These are phyloP conservation scores for Clarireedia sp. DNA, from an alignment of 2,329 filamentous ascomycete genomes.

Conservation along the genomic window DNA sequence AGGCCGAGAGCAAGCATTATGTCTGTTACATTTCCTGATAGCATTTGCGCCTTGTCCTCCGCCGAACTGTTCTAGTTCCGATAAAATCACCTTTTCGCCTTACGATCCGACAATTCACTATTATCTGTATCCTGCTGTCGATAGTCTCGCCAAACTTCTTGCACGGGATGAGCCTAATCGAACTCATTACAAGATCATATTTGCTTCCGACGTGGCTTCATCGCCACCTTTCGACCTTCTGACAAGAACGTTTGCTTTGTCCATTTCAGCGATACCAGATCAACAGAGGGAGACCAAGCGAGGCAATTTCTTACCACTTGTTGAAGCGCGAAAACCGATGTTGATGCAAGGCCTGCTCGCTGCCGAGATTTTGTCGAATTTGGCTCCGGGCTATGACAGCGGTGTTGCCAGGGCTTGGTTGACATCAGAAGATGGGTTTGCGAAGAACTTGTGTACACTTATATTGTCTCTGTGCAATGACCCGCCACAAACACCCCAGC, in stretches of 20 bases:
- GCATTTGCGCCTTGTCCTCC: slow-evolving; percentile 78
- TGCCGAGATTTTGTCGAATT: slow-evolving; percentile 75
- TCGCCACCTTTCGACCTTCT: slow-evolving; percentile 68
- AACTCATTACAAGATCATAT: slow-evolving; percentile 73
- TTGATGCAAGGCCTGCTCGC: slow-evolving; percentile 88
- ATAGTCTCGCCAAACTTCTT: slow-evolving; percentile 83
- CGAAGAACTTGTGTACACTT: slow-evolving; percentile 68
- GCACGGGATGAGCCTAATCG: slow-evolving; percentile 91
- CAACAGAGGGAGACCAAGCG: slow-evolving; percentile 51
- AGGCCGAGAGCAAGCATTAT: slow-evolving; percentile 77
- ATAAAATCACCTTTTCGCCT: slow-evolving; percentile 63
- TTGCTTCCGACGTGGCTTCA: slow-evolving; percentile 60
- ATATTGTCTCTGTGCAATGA: slow-evolving; percentile 58
- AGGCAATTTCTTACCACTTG: slow-evolving; percentile 53
- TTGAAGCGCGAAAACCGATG: slow-evolving; percentile 79
- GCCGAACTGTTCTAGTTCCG: slow-evolving; percentile 47
- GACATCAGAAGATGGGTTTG: slow-evolving; percentile 74
- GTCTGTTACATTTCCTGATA: slow-evolving; percentile 79
- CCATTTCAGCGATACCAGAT: slow-evolving; percentile 78
- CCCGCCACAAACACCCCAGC: slow-evolving; percentile 43
- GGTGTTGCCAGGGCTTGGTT: slow-evolving; percentile 74
- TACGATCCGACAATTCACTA: slow-evolving; percentile 78
- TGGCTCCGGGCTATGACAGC: slow-evolving; percentile 64
- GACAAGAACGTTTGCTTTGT: slow-evolving; percentile 78
- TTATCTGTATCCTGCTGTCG: slow-evolving; percentile 83